Evolutionary conservation across 352 stramenopile species (phyloP), one percentile per base, ranked within the genome.

Genomic region (Thraustotheca clavata): DNA sequence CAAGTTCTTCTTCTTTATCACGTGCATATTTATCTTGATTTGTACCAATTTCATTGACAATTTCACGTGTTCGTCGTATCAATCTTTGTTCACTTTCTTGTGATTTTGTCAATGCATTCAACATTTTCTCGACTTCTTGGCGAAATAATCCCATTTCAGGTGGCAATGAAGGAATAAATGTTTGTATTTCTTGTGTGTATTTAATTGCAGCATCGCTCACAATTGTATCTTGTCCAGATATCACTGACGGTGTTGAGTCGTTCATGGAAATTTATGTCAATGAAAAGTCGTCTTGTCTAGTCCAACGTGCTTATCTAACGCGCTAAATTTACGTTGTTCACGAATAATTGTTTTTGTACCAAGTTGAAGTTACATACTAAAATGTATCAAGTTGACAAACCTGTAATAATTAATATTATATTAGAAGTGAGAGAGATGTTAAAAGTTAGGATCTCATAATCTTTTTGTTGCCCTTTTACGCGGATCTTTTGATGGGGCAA

Each of bases 21-120:
- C 79, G 80, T 63, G 85, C 61, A 74, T 88, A 83, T 39, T 76
- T 78, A 43, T 88, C 79, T 54, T 89, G 80, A 52, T 76, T 90
- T 18, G 72, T 81, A 36, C 85, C 78, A 60, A 90, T 90, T 71
- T 92, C 79, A 12, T 66, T 71, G 38, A 88, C 49, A 36, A 92
- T 87, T 60, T 92, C 79, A 27, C 87, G 84, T 4, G 78, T 86
- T 36, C 79, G 80, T 27, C 80, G 69, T 9, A 88, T 29, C 32
- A 92, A 69, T 1, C 79, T 77, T 48, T 88, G 77, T 61, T 92
- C 80, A 68, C 80, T 92, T 67, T 92, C 83, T 49, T 92, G 83
- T 0, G 80, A 90, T 73, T 90, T 92, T 67, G 80, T 69, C 65
- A 79, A 86, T 40, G 76, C 78, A 8, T 73, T 76, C 16, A 92